These are phyloP conservation scores for Typha latifolia DNA, from an alignment of 176 grass and related monocot species.

Conservation along the genomic window DNA sequence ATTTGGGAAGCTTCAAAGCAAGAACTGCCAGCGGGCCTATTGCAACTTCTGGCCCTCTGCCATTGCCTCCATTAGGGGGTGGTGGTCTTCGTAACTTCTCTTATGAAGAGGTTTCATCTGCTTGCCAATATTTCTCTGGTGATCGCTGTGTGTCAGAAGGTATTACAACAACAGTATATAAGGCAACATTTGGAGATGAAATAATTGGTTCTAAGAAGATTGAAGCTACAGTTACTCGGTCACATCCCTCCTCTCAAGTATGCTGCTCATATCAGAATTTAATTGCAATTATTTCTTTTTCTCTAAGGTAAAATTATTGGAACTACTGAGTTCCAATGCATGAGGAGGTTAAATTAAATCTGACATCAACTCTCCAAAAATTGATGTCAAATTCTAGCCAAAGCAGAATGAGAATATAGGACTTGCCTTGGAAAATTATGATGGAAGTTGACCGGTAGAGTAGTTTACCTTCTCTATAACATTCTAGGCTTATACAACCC, in stretches of 20 bases:
- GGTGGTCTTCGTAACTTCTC: slow-evolving; percentile 61
- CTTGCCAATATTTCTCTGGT: slow-evolving; percentile 69
- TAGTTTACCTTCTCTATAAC: no score
- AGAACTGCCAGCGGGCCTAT: slow-evolving; percentile 31
- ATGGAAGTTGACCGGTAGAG: no score
- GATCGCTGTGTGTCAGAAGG: slow-evolving; percentile 57
- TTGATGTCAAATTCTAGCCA: no score
- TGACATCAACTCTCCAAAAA: no score
- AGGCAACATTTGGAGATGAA: slow-evolving; percentile 70
- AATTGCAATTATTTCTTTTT: slow-evolving; percentile 1
- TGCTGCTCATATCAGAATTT: not conserved
- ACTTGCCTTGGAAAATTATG: no score
- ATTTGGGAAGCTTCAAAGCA: slow-evolving; percentile 70
- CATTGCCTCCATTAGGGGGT: slow-evolving; percentile 52
- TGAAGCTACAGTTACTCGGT: slow-evolving; percentile 69
- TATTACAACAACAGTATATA: slow-evolving; percentile 55
- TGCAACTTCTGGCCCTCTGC: slow-evolving; percentile 60
- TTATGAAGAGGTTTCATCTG: slow-evolving; percentile 55
- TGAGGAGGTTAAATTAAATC: not conserved
- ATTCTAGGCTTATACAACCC: no score
- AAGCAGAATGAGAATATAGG: no score
- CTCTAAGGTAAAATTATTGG: not conserved
- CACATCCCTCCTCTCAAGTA: slow-evolving; percentile 68
- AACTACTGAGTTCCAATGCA: not conserved
- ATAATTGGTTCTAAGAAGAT: slow-evolving; percentile 33